A percentile compares a stretch with the other conserved stretches of the same genome.
These are phyloP conservation scores for Monilinia vaccinii-corymbosi DNA, from an alignment of 2,329 filamentous ascomycete genomes.

Conservation along the genomic window DNA sequence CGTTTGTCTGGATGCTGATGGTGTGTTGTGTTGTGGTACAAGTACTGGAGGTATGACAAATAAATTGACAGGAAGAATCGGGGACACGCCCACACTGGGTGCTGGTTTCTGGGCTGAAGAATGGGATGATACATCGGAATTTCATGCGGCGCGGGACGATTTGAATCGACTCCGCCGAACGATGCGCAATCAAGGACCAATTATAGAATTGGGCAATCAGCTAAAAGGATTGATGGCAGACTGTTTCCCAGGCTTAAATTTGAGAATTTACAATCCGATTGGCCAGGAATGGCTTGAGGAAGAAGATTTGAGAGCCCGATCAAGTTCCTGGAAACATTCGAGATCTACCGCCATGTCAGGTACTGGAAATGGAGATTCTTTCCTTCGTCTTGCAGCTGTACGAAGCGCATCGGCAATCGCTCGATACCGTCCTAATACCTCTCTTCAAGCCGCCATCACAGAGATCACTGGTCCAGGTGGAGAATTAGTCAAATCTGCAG, in stretches of 20 bases:
- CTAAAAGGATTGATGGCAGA: constrained; percentile 45
- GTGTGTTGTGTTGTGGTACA: constrained; percentile 60
- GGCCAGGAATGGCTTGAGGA: constrained; percentile 6
- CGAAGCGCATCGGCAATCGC: constrained; percentile 67
- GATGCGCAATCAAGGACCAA: constrained; percentile 24
- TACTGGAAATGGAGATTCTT: constrained; percentile 84
- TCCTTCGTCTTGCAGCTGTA: constrained; percentile 62
- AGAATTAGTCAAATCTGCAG: constrained; percentile 66
- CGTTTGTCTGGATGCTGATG: constrained; percentile 69
- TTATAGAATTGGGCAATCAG: constrained; percentile 34
- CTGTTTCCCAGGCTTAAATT: constrained; percentile 42
- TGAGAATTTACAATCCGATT: constrained; percentile 28
- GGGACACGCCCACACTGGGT: constrained; percentile 76
- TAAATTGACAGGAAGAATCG: constrained; percentile 75
- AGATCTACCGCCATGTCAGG: constrained; percentile 54
- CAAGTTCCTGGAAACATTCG: constrained; percentile 17
- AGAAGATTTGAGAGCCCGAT: constrained; percentile 19
- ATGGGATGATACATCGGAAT: constrained; percentile 44
- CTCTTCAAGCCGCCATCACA: constrained; percentile 49
- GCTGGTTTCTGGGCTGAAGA: constrained; percentile 88
- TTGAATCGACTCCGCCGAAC: constrained; percentile 25
- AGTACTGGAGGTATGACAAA: constrained; percentile 77
- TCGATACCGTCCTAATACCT: constrained; percentile 41
- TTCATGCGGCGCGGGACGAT: constrained; percentile 18
- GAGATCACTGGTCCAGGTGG: constrained; percentile 62